Base-by-base conservation (phyloP, 2,329 filamentous ascomycete species). In the Penicillium sp. region DNA sequence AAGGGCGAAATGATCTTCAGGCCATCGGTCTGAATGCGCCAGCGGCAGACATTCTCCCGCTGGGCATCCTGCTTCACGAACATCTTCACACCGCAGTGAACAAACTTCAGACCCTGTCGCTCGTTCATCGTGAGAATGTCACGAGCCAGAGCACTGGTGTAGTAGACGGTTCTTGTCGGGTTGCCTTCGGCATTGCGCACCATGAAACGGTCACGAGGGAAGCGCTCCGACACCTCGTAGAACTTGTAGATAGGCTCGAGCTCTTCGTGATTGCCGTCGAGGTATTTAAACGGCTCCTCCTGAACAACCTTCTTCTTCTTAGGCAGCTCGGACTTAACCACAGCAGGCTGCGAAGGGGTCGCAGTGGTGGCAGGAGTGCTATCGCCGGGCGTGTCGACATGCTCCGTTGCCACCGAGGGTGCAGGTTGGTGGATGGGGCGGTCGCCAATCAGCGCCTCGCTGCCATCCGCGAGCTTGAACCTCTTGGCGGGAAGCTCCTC, bases 11-110 rank as follows among this genome's bases (percentile, higher is more conserved):
- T 78, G 58, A 98, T 90, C 8, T 87, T 84, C 74, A 98, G 83
- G 23, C 93, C 93, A 71, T 98, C 93, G 10, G 86, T 88, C 76
- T 98, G 93, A 61, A 98, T 93, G 41, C 93, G 84, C 93, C 93
- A 98, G 50, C 86, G 82, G 75, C 91, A 95, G 29, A 93, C 87
- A 47, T 91, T 86, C 31, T 86, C 84, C 4, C 85, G 87, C 52
- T 95, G 91, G 0, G 89, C 87, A 65, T 96, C 90, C 70, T 97
- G 92, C 76, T 95, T 95, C 78, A 97, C 93, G 69, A 95, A 98
- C 89, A 97, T 97, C 75, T 95, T 95, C 29, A 98, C 91, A 56
- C 93, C 93, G 44, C 87, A 92, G 72, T 98, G 93, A 43, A 98
- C 88, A 66, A 98, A 95, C 69, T 93, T 95, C 71, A 97, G 86